Percentiles rank a stretch among this genome's conserved stretches.
phyloP scores from a whole-genome alignment of 2,329 filamentous ascomycete genomes.

The Macrophomina tecta region DNA sequence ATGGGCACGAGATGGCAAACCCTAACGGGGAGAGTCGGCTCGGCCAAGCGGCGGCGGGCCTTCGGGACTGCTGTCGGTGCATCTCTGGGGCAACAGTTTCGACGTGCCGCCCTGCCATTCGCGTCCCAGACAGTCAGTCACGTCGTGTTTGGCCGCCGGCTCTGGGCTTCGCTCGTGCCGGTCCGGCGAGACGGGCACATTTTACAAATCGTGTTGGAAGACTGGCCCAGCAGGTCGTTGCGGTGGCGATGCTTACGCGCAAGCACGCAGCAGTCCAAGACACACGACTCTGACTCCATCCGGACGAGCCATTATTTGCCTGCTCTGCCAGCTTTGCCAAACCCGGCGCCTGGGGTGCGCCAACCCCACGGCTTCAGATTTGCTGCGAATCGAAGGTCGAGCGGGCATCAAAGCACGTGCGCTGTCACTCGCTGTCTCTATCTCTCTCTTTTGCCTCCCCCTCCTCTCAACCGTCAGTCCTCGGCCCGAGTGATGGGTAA shows the following conservation, averaged over 20 bases:
- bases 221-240: neutral
- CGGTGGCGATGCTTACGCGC: conserved; percentile 24
- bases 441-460: neutral
- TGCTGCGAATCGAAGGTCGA: neutral
- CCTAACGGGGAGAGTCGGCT: conserved; percentile 11
- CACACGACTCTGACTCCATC: neutral
- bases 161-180: too few species aligned
- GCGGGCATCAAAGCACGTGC: neutral
- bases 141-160: neutral
- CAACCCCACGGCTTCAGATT: neutral
- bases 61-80: conserved; percentile 17
- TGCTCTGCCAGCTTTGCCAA: neutral
- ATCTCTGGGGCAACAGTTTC: conserved; percentile 4
- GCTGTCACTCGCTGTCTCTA: neutral
- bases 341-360: neutral
- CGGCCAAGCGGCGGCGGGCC: conserved; percentile 11
- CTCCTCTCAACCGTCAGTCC: neutral
- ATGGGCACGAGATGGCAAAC: neutral
- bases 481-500: conserved; percentile 1
- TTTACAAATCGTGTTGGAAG: conserved; percentile 11
- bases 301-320: conserved; percentile 5
- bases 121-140: neutral
- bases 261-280: conserved; percentile 18
- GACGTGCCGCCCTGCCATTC: conserved; percentile 3
- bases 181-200: conserved; percentile 10